These are phyloP conservation scores for Tylopilus subfusipes DNA, from an alignment of 768 basidiomycete genomes.

Conservation along the genomic window DNA sequence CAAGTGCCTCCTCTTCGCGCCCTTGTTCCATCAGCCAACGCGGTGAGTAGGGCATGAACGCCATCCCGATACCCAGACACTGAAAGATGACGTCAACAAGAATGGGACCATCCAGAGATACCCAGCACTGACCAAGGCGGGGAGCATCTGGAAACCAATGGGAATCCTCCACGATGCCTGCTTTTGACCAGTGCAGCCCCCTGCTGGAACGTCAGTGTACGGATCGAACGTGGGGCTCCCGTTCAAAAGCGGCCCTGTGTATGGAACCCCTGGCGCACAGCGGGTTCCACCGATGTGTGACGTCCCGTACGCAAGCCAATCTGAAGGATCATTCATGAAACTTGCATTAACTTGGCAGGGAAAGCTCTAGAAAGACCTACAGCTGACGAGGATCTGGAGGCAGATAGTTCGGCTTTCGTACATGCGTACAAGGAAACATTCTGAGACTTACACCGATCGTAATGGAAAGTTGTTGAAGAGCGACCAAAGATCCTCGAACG, in stretches of 20 bases:
- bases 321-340: constrained; percentile 3
- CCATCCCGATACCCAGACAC: constrained; percentile 31
- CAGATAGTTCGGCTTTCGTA: background rate
- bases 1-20: constrained; percentile 34
- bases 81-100: constrained; percentile 4
- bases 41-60: constrained; percentile 40
- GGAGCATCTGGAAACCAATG: constrained; percentile 37
- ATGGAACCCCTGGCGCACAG: constrained; percentile 28
- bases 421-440: background rate
- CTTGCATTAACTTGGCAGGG: background rate
- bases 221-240: constrained; percentile 31
- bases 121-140: constrained; percentile 30
- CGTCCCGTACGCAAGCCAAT: constrained; percentile 33
- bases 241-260: constrained; percentile 30
- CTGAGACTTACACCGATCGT: constrained; percentile 31
- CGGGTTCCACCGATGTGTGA: constrained; percentile 33
- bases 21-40: constrained; percentile 41
- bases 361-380: constrained; percentile 13
- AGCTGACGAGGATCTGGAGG: constrained; percentile 30
- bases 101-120: constrained; percentile 18
- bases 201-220: constrained; percentile 28
- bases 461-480: constrained; percentile 33
- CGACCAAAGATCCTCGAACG: constrained; percentile 36
- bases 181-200: constrained; percentile 31
- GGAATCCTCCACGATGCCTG: constrained; percentile 37